Conservation (phyloP, 805 yeast genomes). For the Wickerhamiella parazyma region DNA sequence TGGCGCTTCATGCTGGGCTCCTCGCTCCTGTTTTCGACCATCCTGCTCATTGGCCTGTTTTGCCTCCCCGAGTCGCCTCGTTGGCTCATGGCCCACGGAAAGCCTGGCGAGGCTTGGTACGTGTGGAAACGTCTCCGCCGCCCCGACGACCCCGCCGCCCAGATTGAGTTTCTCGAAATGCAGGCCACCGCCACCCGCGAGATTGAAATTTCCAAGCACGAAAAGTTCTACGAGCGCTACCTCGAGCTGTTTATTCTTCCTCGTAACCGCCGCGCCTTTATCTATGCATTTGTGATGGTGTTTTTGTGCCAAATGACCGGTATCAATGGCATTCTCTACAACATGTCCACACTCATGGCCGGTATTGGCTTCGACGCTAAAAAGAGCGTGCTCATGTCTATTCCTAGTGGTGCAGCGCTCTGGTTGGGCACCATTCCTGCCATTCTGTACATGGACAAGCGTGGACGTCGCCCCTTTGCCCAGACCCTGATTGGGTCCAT, state of each 20-base stretch:
- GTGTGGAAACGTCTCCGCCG: conserved; percentile 44
- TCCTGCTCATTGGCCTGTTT: conserved; percentile 37
- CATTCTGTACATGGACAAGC: conserved; percentile 30
- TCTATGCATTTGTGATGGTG: conserved; percentile 41
- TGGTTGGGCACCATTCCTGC: conserved; percentile 56
- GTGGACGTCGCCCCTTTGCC: conserved; percentile 46
- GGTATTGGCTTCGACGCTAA: conserved; percentile 41
- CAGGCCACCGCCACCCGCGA: conserved; percentile 38
- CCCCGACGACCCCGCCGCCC: conserved; percentile 30
- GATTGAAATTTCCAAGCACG: conserved; percentile 22
- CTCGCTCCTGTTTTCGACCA: conserved; percentile 43
- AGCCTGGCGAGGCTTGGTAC: conserved; percentile 35
- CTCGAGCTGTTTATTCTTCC: conserved; percentile 40
- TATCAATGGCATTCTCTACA: conserved; percentile 52
- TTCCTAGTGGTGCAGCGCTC: conserved; percentile 54
- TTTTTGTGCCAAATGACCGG: conserved; percentile 42
- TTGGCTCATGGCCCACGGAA: conserved; percentile 39
- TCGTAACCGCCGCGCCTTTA: conserved; percentile 47
- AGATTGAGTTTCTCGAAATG: conserved; percentile 45
- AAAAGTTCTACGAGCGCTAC: conserved; percentile 30
- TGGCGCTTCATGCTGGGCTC: conserved; percentile 59
- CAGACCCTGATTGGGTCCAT: conserved; percentile 42
- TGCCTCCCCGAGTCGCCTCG: conserved; percentile 52
- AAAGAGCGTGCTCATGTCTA: conserved; percentile 47
- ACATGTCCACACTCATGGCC: conserved; percentile 44